phyloP scores from a whole-genome alignment of 352 stramenopile species.

The Phytophthora sansomeana region DNA sequence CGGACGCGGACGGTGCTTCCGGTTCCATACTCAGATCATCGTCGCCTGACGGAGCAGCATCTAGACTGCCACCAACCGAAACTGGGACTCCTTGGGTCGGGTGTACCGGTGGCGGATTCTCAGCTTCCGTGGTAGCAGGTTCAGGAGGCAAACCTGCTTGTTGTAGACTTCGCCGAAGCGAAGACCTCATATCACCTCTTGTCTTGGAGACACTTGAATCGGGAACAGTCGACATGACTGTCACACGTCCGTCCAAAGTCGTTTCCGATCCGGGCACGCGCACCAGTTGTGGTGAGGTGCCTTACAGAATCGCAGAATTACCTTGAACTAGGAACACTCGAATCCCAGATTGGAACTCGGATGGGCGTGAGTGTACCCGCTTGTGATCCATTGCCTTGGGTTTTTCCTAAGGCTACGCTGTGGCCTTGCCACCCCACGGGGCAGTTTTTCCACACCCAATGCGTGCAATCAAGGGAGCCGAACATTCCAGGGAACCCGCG shows the following conservation, averaged over 20 bases:
- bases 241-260: neutral
- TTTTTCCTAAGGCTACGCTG: no score
- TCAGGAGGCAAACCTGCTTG: neutral
- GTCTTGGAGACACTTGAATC: neutral
- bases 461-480: no score
- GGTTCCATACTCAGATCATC: no score
- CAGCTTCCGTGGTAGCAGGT: neutral
- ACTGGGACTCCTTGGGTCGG: no score
- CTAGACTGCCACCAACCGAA: no score
- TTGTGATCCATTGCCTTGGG: no score
- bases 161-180: conserved; percentile 4
- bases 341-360: neutral
- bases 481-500: no score
- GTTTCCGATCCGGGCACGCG: no score
- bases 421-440: no score
- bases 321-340: neutral
- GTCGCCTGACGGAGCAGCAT: no score
- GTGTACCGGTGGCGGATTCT: no score
- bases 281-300: neutral
- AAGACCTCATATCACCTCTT: neutral
- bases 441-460: no score
- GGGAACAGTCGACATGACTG: neutral
- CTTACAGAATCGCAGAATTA: neutral
- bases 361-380: conserved; percentile 1
- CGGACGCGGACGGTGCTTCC: neutral